A percentile compares a stretch with the other conserved stretches of the same genome.
Evolutionary conservation across 1,139 yeast species (phyloP).

Genomic region (Pneumocystis murina): DNA sequence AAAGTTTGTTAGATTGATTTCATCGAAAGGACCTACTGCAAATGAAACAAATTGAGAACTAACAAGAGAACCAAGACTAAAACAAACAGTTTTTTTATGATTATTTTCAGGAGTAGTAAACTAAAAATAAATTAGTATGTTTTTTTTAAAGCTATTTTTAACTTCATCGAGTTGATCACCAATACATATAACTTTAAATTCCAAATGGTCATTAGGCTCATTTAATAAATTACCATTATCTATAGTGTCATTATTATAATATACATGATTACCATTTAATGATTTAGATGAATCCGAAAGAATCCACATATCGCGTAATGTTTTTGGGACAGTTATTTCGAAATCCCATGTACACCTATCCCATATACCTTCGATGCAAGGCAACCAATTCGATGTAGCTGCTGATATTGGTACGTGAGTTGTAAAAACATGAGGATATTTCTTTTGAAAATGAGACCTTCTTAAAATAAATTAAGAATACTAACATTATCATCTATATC

Average conservation of each 20-base stretch:
- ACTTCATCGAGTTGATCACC: conserved; percentile 30
- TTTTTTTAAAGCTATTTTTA: conserved; percentile 16
- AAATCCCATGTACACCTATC: conserved; percentile 89
- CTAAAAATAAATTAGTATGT: conserved; percentile 15
- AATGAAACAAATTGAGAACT: conserved; percentile 95
- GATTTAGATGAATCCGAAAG: conserved; percentile 1
- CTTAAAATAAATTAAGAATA: conserved; percentile 24
- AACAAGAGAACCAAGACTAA: conserved; percentile 72
- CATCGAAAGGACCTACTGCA: conserved; percentile 79
- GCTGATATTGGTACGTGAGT: conserved; percentile 62
- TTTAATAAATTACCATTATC: conserved; percentile 11
- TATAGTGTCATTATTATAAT: not conserved
- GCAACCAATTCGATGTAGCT: conserved; percentile 90
- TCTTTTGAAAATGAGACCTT: conserved; percentile 25
- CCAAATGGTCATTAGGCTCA: conserved; percentile 32
- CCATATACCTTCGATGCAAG: conserved; percentile 81
- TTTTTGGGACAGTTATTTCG: conserved; percentile 67
- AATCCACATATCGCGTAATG: conserved; percentile 41
- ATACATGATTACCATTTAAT: conserved; percentile 25
- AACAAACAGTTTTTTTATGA: conserved; percentile 59
- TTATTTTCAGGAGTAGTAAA: conserved; percentile 44
- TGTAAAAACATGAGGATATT: conserved; percentile 76
- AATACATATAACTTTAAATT: conserved; percentile 61
- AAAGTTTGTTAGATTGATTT: conserved; percentile 36
- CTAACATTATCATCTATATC: conserved; percentile 8